phyloP scores from a whole-genome alignment of 2,329 filamentous ascomycete species.

The Bertia moriformis region DNA sequence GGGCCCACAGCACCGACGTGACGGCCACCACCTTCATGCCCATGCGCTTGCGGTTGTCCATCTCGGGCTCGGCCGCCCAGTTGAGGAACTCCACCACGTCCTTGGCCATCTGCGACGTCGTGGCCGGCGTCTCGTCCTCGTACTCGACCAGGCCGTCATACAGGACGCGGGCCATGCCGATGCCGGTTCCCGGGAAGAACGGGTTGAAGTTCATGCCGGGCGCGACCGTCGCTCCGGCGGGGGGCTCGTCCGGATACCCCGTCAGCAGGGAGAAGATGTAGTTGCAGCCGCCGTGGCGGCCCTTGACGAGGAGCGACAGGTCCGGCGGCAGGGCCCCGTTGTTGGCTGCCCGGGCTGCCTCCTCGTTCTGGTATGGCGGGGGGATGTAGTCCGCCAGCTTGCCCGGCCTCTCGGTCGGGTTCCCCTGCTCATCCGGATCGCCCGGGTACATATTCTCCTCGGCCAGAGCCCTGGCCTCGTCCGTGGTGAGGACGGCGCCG shows the following conservation, averaged over 20 bases:
- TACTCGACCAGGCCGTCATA: constrained; percentile 97
- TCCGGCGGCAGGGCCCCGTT: constrained; percentile 94
- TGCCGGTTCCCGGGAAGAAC: constrained; percentile 97
- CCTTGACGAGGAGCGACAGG: constrained; percentile 96
- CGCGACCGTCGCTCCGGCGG: constrained; percentile 72
- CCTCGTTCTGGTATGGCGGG: constrained; percentile 93
- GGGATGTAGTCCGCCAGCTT: constrained; percentile 98
- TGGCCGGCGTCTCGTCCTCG: constrained; percentile 86
- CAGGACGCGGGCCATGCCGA: constrained; percentile 95
- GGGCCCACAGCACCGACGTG: constrained; percentile 61
- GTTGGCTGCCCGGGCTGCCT: constrained; percentile 94
- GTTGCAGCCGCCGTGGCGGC: constrained; percentile 89
- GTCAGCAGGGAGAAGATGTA: constrained; percentile 97
- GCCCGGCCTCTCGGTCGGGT: constrained; percentile 95
- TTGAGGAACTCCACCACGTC: constrained; percentile 98
- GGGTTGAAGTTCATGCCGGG: constrained; percentile 98
- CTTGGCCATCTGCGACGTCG: constrained; percentile 98
- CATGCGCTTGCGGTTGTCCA: constrained; percentile 99
- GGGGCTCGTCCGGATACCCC: constrained; percentile 91
- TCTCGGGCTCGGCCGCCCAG: constrained; percentile 97
- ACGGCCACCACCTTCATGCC: constrained; percentile 89
- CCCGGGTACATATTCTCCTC: constrained; percentile 98
- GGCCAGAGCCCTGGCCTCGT: constrained; percentile 92
- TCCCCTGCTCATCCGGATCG: constrained; percentile 93
- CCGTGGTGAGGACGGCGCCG: constrained; percentile 81